Evolutionary conservation across 2,329 filamentous ascomycete species (phyloP), one percentile per base, ranked within the genome.

Genomic region (Eutypella sp.): DNA sequence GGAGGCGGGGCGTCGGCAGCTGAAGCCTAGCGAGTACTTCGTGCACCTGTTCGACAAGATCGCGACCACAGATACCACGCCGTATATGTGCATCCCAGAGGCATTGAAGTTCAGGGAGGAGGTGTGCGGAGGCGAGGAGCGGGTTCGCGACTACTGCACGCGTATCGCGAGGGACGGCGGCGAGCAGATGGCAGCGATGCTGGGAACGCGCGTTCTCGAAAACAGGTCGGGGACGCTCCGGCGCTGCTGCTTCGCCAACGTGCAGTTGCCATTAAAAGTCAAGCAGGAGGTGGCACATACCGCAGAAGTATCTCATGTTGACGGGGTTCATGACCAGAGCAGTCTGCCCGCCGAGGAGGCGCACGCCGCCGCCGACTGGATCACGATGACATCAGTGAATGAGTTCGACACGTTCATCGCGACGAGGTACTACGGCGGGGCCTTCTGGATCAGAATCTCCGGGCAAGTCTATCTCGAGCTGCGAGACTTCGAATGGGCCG

Each of bases 121-220:
- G 45, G 69, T 79, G 34, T 80, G 83, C 47, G 81, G 81, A 36
- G 84, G 86, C 40, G 86, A 90, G 54, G 67, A 75, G 1, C 72
- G 68, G 2, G 82, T 89, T 53, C 73, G 75, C 49, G 54, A 67
- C 0, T 89, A 89, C 56, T 75, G 72, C 54, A 62, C 69, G 11
- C 59, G 66, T 0, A 66, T 89, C 4, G 79, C 79, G 1, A 68
- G 68, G 15, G 63, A 76, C 44, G 85, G 74, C 0, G 83, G 74
- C 0, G 69, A 76, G 45, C 56, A 73, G 2, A 73, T 83, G 2
- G 81, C 84, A 0, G 60, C 67, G 6, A 69, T 74, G 0, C 68
- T 89, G 3, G 79, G 76, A 1, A 89, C 84, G 0, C 74, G 83
- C 45, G 72, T 87, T 1, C 63, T 89, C 59, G 75, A 83, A 45